A percentile compares a stretch with the other conserved stretches of the same genome.
phyloP scores from a whole-genome alignment of 441 rosid species.

The Populus hybrid region DNA sequence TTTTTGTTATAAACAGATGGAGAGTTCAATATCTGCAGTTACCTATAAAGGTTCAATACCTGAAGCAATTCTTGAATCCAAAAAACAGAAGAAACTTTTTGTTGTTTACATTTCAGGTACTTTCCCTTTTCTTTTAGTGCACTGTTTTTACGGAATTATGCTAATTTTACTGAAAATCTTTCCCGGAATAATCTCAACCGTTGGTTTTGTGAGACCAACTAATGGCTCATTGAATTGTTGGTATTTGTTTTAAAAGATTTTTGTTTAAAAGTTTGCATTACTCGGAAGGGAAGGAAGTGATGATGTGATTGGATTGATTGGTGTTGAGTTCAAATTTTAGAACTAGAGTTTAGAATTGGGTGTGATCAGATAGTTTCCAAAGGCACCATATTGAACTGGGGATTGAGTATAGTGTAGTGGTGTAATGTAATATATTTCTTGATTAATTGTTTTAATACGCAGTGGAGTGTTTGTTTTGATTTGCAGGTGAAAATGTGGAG shows the following conservation, averaged over 20 bases:
- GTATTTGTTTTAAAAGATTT: no score
- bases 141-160: background rate
- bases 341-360: background rate
- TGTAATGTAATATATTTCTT: background rate
- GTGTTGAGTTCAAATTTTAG: background rate
- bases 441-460: background rate
- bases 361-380: background rate
- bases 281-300: background rate
- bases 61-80: constrained; percentile 68
- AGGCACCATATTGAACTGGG: background rate
- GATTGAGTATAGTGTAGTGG: background rate
- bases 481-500: constrained; percentile 55
- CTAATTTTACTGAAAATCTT: background rate
- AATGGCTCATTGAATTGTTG: background rate
- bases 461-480: background rate
- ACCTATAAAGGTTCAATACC: constrained; percentile 60
- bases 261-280: background rate
- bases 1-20: constrained; percentile 43
- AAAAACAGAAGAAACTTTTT: constrained; percentile 70
- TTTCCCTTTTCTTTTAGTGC: background rate
- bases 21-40: constrained; percentile 48
- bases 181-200: background rate
- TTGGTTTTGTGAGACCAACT: background rate
- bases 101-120: constrained; percentile 80
- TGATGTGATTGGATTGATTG: background rate